Evolutionary conservation across 2,329 filamentous ascomycete genomes (phyloP).

Genomic region (Colletotrichum lupini): DNA sequence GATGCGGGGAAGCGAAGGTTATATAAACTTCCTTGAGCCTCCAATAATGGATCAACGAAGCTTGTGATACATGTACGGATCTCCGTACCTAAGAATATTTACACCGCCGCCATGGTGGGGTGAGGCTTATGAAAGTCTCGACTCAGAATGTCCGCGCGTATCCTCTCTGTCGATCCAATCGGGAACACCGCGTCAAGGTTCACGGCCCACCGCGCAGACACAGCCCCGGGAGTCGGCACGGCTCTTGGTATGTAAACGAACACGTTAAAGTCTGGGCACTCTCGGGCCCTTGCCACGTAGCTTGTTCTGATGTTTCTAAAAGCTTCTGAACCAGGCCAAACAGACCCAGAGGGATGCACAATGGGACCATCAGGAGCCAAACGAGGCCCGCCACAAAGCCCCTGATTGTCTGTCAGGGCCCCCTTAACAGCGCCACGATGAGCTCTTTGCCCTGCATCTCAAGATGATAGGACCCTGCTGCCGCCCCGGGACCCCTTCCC

Average conservation of each 20-base stretch:
- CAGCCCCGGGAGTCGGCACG: conserved; percentile 32
- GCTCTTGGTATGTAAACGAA: conserved; percentile 26
- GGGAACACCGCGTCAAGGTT: conserved; percentile 35
- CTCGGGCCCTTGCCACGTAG: conserved; percentile 30
- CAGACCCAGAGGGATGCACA: neutral
- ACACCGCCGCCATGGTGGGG: conserved; percentile 34
- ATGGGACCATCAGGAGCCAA: neutral
- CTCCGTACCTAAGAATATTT: conserved; percentile 14
- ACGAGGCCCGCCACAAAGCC: neutral
- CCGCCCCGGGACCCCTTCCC: conserved; percentile 5
- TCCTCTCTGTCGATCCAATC: conserved; percentile 30
- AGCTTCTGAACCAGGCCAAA: conserved; percentile 5
- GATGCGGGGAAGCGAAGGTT: conserved; percentile 30
- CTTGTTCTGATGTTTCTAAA: conserved; percentile 18
- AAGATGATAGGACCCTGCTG: conserved; percentile 9
- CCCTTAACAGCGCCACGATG: conserved; percentile 17
- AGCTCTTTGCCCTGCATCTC: neutral
- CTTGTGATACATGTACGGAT: conserved; percentile 20
- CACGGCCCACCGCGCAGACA: conserved; percentile 30
- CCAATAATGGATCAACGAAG: conserved; percentile 18
- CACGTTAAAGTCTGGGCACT: conserved; percentile 25
- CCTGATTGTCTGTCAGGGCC: conserved; percentile 2
- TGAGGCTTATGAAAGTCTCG: conserved; percentile 31
- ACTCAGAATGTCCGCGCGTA: conserved; percentile 33
- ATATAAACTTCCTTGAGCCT: conserved; percentile 29